Percentiles rank a stretch among this genome's conserved stretches.
These are phyloP conservation scores for Senna tora DNA, from an alignment of 306 rosid genomes.

Conservation along the genomic window DNA sequence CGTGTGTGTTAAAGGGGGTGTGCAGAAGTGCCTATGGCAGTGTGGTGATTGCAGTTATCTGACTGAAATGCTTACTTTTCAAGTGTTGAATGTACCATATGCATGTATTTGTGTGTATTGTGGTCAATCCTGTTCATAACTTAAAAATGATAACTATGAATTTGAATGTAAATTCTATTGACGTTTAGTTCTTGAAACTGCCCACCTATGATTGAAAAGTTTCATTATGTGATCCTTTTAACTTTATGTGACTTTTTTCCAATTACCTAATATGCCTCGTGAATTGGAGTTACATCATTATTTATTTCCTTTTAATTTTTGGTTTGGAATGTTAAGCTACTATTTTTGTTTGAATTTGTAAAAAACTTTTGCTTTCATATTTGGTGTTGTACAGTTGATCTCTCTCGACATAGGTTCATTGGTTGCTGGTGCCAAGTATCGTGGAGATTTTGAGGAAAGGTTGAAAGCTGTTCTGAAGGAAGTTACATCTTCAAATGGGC, in stretches of 20 bases:
- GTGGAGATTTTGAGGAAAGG: constrained; percentile 98
- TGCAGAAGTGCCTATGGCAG: constrained; percentile 5
- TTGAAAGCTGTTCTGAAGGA: constrained; percentile 95
- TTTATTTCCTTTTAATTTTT: not conserved
- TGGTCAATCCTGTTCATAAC: no score
- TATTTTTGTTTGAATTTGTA: constrained; percentile 21
- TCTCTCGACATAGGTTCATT: constrained; percentile 96
- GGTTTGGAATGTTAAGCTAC: constrained; percentile 11
- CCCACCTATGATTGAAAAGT: not conserved
- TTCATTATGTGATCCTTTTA: not conserved
- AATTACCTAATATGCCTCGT: constrained; percentile 17
- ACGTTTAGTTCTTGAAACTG: not conserved
- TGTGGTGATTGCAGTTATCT: constrained; percentile 3
- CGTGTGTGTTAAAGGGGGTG: not conserved
- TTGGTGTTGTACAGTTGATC: constrained; percentile 64
- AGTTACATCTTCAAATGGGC: constrained; percentile 93
- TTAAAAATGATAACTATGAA: no score
- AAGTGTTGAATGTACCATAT: not conserved
- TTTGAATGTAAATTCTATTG: not conserved
- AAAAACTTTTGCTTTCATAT: constrained; percentile 15
- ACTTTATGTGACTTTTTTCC: not conserved
- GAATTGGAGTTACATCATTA: not conserved
- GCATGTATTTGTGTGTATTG: no score
- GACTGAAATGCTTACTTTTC: constrained; percentile 10
- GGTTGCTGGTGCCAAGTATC: constrained; percentile 94